Evolutionary conservation across 495 filamentous ascomycete species (phyloP).

Genomic region (Apiosordaria backusii): DNA sequence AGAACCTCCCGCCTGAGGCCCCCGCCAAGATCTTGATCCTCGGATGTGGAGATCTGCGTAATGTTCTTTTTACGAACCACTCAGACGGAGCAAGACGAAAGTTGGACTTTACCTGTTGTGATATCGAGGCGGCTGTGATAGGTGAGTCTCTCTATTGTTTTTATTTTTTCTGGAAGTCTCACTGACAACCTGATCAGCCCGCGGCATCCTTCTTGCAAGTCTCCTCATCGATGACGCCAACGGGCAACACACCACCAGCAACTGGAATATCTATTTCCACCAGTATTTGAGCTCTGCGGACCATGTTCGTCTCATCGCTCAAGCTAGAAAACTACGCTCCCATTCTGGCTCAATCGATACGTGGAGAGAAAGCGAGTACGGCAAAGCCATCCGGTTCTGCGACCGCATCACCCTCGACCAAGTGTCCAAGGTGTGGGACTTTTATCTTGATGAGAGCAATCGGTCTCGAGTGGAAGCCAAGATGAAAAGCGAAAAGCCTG

Average conservation of each 20-base stretch:
- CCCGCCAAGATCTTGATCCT: slow-evolving; percentile 34
- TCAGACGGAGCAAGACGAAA: slow-evolving; percentile 24
- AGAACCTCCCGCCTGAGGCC: slow-evolving; percentile 26
- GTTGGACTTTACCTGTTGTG: slow-evolving; percentile 34
- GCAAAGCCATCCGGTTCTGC: slow-evolving; percentile 27
- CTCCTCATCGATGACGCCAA: slow-evolving; percentile 23
- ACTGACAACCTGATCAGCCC: slow-evolving; percentile 18
- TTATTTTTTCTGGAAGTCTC: not conserved
- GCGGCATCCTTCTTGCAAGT: slow-evolving; percentile 31
- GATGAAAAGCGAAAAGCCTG: not conserved
- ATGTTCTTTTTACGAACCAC: slow-evolving; percentile 32
- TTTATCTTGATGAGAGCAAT: slow-evolving; percentile 9
- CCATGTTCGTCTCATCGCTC: slow-evolving; percentile 20
- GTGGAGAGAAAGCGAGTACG: slow-evolving; percentile 28
- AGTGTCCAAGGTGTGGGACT: slow-evolving; percentile 25
- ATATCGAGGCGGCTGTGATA: slow-evolving; percentile 25
- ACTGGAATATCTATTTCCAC: slow-evolving; percentile 32
- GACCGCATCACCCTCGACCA: slow-evolving; percentile 23
- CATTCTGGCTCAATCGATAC: slow-evolving; percentile 20
- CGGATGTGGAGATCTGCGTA: slow-evolving; percentile 32
- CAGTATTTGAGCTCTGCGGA: slow-evolving; percentile 17
- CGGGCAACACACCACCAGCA: slow-evolving; percentile 4
- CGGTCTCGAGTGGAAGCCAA: slow-evolving; percentile 1
- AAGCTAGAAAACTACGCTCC: slow-evolving; percentile 20
- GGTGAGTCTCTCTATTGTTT: slow-evolving; percentile 18